Conservation (phyloP, 2,329 filamentous ascomycete species). For the Aspergillus glaucus region DNA sequence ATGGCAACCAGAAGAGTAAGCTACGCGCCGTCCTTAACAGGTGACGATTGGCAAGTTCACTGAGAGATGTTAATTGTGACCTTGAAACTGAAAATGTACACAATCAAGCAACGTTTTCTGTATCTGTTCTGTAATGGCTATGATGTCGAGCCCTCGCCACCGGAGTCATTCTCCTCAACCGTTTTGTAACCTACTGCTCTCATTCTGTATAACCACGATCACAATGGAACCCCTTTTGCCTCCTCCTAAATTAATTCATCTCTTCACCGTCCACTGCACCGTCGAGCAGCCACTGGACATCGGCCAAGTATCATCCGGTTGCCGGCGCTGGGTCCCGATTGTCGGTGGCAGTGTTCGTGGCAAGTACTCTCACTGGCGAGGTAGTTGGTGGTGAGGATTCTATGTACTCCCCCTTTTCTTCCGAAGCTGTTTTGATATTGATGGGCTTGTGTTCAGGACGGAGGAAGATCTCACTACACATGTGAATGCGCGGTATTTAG, state of each 20-base stretch:
- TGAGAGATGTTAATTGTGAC: no score
- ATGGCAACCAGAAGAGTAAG: no score
- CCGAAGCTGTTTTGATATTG: neutral
- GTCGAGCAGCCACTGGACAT: slow-evolving; percentile 21
- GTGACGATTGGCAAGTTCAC: no score
- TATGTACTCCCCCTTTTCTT: slow-evolving; percentile 10
- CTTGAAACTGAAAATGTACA: no score
- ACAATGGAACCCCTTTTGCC: slow-evolving; percentile 15
- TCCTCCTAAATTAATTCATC: slow-evolving; percentile 15
- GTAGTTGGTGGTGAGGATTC: slow-evolving; percentile 22
- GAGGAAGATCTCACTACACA: slow-evolving; percentile 22
- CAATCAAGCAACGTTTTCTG: no score
- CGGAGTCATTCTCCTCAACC: no score
- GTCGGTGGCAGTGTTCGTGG: slow-evolving; percentile 14
- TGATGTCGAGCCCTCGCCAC: no score
- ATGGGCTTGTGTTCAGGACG: slow-evolving; percentile 10
- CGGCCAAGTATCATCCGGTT: slow-evolving; percentile 18
- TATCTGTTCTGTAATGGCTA: no score
- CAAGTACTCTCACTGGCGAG: slow-evolving; percentile 17
- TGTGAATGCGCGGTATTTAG: slow-evolving; percentile 21
- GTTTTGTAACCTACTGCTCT: no score
- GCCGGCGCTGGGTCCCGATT: slow-evolving; percentile 20
- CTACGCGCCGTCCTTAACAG: no score
- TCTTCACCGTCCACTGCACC: slow-evolving; percentile 19
- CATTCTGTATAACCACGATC: neutral